Conservation (phyloP, 768 basidiomycete species). For the Tylopilus rubrobrunneus region DNA sequence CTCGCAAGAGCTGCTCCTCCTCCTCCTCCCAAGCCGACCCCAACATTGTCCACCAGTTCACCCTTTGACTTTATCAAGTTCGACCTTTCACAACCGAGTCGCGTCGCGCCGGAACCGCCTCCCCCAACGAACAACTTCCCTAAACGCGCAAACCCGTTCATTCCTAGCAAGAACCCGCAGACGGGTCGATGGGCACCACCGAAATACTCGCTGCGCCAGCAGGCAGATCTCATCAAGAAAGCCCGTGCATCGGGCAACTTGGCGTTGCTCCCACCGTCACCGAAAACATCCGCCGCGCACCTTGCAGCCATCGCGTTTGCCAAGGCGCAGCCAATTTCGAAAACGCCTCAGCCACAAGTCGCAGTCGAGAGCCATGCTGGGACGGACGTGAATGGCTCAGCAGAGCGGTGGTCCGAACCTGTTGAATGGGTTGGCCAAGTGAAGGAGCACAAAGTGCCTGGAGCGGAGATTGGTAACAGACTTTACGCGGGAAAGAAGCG, state of each 20-base stretch:
- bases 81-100: conserved; percentile 15
- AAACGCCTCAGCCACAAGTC: conserved; percentile 1
- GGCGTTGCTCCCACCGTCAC: conserved; percentile 65
- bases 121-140: conserved; percentile 6
- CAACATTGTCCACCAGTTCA: neutral
- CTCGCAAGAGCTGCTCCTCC: conserved; percentile 14
- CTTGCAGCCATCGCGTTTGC: conserved; percentile 19
- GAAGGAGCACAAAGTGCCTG: conserved; percentile 39
- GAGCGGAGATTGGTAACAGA: conserved; percentile 54
- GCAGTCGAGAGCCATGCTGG: neutral
- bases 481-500: conserved; percentile 73
- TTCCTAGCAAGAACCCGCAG: conserved; percentile 55
- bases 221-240: conserved; percentile 74
- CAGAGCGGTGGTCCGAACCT: conserved; percentile 19
- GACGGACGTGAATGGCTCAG: neutral
- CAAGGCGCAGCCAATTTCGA: conserved; percentile 10
- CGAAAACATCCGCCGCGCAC: conserved; percentile 42
- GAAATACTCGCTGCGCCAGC: conserved; percentile 68
- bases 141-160: conserved; percentile 58
- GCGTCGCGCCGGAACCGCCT: conserved; percentile 1
- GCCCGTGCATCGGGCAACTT: conserved; percentile 53
- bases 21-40: conserved; percentile 16
- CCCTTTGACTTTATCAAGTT: conserved; percentile 20
- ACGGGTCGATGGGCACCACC: conserved; percentile 67
- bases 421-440: conserved; percentile 42